Evolutionary conservation across 2,329 filamentous ascomycete species (phyloP).

Genomic region (Aspergillus cejpii): DNA sequence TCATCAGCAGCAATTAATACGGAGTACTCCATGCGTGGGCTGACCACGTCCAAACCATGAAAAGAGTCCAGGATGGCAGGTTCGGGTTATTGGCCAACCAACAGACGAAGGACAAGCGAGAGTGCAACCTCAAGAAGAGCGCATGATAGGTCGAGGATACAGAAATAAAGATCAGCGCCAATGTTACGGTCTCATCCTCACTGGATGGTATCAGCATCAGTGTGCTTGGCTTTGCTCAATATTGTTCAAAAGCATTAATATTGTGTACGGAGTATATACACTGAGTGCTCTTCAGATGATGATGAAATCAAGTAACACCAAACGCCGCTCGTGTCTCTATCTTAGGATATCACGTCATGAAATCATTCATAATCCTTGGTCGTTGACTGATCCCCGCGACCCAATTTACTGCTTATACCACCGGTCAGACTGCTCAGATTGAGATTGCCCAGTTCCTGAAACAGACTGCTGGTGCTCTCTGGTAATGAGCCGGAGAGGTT

Average conservation of each 20-base stretch:
- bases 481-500: constrained; percentile 8
- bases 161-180: background rate
- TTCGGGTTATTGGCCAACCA: background rate
- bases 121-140: background rate
- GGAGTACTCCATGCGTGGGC: no score
- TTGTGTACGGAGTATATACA: background rate
- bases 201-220: background rate
- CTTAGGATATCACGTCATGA: background rate
- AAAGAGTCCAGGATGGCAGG: no score
- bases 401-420: background rate
- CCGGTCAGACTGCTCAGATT: constrained; percentile 9
- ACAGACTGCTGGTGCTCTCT: constrained; percentile 1
- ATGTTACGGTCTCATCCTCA: background rate
- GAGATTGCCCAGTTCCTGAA: constrained; percentile 4
- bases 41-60: no score
- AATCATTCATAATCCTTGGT: background rate
- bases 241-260: background rate
- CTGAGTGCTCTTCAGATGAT: background rate
- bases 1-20: background rate
- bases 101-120: background rate
- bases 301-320: background rate
- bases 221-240: background rate
- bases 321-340: background rate
- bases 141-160: background rate
- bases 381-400: background rate